A percentile compares a stretch with the other conserved stretches of the same genome.
Conservation (phyloP, 306 rosid genomes). For the Corylus avellana region DNA sequence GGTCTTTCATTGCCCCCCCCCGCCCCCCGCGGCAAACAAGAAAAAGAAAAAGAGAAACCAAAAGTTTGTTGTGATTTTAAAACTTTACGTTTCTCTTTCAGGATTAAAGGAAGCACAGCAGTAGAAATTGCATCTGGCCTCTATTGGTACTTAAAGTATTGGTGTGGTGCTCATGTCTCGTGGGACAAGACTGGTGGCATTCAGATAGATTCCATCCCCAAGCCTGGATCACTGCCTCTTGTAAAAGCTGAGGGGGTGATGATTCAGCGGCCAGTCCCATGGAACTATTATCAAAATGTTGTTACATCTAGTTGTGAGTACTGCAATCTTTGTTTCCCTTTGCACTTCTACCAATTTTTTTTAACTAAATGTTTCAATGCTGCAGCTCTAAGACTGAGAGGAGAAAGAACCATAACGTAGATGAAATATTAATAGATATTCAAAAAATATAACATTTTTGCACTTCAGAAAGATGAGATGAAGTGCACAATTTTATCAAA, state of each 20-base stretch:
- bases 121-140: slow-evolving; percentile 90
- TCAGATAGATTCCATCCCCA: slow-evolving; percentile 76
- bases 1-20: neutral
- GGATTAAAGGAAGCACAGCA: slow-evolving; percentile 81
- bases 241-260: slow-evolving; percentile 55
- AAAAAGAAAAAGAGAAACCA: neutral
- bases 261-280: slow-evolving; percentile 78
- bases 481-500: neutral
- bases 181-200: slow-evolving; percentile 94
- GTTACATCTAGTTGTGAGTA: slow-evolving; percentile 95
- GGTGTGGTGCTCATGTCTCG: slow-evolving; percentile 89
- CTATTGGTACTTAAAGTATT: slow-evolving; percentile 91
- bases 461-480: neutral
- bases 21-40: neutral
- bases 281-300: slow-evolving; percentile 97
- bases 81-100: slow-evolving; percentile 27
- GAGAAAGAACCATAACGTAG: neutral
- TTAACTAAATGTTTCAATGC: neutral
- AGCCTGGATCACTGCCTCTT: slow-evolving; percentile 76
- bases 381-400: neutral
- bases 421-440: neutral
- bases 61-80: neutral
- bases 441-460: slow-evolving; percentile 3
- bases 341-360: neutral
- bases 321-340: slow-evolving; percentile 15